Base-by-base conservation (phyloP, 805 yeast genomes). In the Yarrowia bubula region DNA sequence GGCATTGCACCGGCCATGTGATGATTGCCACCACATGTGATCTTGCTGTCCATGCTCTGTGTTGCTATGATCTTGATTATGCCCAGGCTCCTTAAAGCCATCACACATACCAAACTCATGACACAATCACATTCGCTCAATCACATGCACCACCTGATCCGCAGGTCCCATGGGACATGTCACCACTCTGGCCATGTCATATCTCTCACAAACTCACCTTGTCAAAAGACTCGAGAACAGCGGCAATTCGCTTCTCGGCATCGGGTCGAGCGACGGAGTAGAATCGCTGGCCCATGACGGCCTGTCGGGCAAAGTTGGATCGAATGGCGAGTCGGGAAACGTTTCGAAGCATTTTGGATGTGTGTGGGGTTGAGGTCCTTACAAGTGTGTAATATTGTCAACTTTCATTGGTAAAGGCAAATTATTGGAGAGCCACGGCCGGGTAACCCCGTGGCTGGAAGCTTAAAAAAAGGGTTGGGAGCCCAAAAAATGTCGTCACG, bases 211-310 rank as follows among this genome's bases (percentile, higher is more conserved):
- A 82, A 79, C 84, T 78, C 68, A 82, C 82, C 78, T 86, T 86
- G 75, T 80, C 83, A 70, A 86, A 84, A 17, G 86, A 80, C 74
- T 81, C 81, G 76, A 88, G 81, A 66, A 95, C 96, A 72, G 88
- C 90, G 68, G 88, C 79, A 64, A 95, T 89, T 79, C 98, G 86
- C 69, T 84, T 81, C 70, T 91, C 84, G 69, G 92, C 92, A 75
- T 90, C 97, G 44, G 86, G 89, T 75, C 86, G 84, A 67, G 88
- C 80, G 71, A 92, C 83, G 41, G 82, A 74, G 79, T 87, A 87
- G 74, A 83, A 75, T 70, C 83, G 79, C 60, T 32, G 64, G 43
- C 43, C 64, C 32, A 43, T 32, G 51, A 22, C 4, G 51, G 64
- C 41, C 64, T 44, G 64, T 43, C 51, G 50, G 51, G 51, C 64